Evolutionary conservation across 768 basidiomycete species (phyloP), one percentile per base, ranked within the genome.

Genomic region (Serendipita sp.): DNA sequence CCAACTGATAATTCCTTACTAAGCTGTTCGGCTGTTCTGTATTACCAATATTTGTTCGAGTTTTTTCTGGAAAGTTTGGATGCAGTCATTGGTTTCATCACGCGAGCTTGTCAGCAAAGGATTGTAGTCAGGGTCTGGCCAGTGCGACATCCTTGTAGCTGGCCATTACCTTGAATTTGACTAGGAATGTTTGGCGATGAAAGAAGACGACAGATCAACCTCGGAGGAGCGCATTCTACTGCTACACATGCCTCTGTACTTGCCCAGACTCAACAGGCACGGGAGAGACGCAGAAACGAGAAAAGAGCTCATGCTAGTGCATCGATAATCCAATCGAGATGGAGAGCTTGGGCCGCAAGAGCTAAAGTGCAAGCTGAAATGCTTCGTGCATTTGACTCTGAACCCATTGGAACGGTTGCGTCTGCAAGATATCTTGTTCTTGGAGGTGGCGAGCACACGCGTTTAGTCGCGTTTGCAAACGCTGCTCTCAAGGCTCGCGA

Each of bases 371-470:
- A 80, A 68, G 70, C 66, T 44, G 72, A 79, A n/a, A 69, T 91
- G 72, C 74, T 78, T 63, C 69, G 62, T 34, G 65, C 72, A 7
- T 87, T 89, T 68, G 78, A 80, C 66, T 38, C 32, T 23, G 67
- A 65, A 30, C 66, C 54, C 41, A 41, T 48, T 41, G 70, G 60
- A 10, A 76, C 80, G 7, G 68, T 89, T 56, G 79, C 76, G 5
- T 85, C 82, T 10, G 72, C 89, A 69, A 74, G 89, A 65, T 84
- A 82, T 72, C 76, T 88, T 23, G 82, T 85, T 18, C 77, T 89
- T 28, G 76, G 86, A 60, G 83, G 83, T 11, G 72, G 70, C 16
- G 74, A 75, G 63, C 70, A 73, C 36, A 67, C 71, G 16, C 63
- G 71, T 3, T 71, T 86, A 18, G 76, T 72, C 3, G 69, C 67